Base-by-base conservation (phyloP, 169 alveolate genomes). In the Theileria annulata region DNA sequence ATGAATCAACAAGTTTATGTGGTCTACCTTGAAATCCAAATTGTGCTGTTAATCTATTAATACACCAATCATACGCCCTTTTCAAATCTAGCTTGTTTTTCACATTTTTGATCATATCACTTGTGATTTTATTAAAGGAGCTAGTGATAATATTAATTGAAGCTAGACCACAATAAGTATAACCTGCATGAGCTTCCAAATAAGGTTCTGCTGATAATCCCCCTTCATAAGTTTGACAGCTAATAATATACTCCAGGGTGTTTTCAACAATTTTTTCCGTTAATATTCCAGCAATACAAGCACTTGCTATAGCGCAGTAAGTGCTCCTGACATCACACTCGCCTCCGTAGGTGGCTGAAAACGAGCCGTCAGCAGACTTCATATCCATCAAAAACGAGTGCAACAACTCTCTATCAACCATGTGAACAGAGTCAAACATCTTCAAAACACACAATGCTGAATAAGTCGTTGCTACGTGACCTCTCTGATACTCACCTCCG, bases 11-110 rank as follows among this genome's bases (percentile, higher is more conserved):
- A 37, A 97, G 90, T 89, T 97, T 97, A 88, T 97, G 96, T 42
- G 99, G 96, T 74, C 99, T 93, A 27, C 99, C 99, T 90, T 95
- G 96, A 83, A 96, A 97, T 3, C 99, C 99, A 30, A 98, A 98
- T 83, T 96, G 98, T 48, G 92, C 64, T 15, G 87, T 94, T 82
- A 96, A 91, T 75, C 98, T 94, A 47, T 84, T 81, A 6, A 84
- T 77, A 59, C 93, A 73, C 99, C 99, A 97, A 25, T 91, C 85
- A 13, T 92, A 66, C 59, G 95, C 75, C 17, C 92, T 88, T 30
- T 92, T 93, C 23, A 91, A 63, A 90, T 97, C 96, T 58, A 97
- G 71, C 64, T 83, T 85, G 73, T 95, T 84, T 66, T 94, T 73
- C 71, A 90, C 82, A 37, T 93, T 92, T 10, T 17, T 42, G 13